A percentile compares a stretch with the other conserved stretches of the same genome.
phyloP scores from a whole-genome alignment of 2,329 filamentous ascomycete genomes.

The Lomentospora prolificans region DNA sequence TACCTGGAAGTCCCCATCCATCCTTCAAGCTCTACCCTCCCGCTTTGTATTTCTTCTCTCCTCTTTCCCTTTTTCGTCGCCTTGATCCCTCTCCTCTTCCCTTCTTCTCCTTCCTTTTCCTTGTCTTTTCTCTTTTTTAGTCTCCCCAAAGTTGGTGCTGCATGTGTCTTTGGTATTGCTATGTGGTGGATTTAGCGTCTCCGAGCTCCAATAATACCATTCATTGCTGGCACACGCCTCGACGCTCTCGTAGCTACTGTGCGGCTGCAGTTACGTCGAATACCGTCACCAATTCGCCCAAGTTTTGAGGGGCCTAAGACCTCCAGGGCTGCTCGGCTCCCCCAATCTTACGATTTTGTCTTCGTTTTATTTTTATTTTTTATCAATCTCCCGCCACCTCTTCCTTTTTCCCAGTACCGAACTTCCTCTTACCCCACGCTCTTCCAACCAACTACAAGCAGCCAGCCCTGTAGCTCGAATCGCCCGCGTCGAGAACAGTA shows the following conservation, averaged over 20 bases:
- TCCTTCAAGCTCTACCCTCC: no score
- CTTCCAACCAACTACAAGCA: background rate
- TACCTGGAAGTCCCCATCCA: no score
- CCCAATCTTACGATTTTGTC: background rate
- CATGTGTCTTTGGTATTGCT: background rate
- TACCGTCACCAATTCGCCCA: background rate
- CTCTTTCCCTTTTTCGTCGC: conserved; percentile 8
- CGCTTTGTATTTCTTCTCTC: conserved; percentile 8
- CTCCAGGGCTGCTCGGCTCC: background rate
- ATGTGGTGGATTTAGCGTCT: background rate
- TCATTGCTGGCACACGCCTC: no score
- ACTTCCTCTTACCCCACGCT: background rate
- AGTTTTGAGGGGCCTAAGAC: background rate
- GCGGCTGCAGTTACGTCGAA: background rate
- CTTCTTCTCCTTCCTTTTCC: background rate
- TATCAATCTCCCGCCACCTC: background rate
- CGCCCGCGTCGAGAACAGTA: background rate
- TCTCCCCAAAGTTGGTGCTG: no score
- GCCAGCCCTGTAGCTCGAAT: background rate
- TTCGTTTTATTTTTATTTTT: background rate
- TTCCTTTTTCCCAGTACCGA: background rate
- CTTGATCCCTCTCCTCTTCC: conserved; percentile 1
- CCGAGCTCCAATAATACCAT: no score
- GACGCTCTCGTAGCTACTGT: no score
- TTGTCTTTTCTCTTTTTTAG: background rate